Evolutionary conservation across 768 basidiomycete genomes (phyloP).

Genomic region (Cystofilobasidium bisporidii): DNA sequence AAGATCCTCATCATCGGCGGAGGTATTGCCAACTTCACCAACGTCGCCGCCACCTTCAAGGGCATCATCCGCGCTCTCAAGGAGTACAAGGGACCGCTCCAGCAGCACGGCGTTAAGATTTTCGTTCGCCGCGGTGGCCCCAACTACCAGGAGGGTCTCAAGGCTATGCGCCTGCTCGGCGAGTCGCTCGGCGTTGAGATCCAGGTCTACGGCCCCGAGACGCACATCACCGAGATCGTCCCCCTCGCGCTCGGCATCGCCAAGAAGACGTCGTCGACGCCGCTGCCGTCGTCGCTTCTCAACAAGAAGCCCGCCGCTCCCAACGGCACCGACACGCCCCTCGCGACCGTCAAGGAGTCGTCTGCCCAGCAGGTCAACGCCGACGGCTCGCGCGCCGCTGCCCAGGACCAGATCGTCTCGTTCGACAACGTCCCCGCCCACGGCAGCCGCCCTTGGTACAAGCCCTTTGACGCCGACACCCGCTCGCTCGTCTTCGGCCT

Average conservation of each 20-base stretch:
- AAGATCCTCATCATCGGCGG: conserved; percentile 99
- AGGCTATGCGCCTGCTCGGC: conserved; percentile 92
- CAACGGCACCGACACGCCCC: conserved; percentile 47
- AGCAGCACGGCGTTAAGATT: conserved; percentile 77
- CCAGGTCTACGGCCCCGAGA: conserved; percentile 88
- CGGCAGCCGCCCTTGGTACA: conserved; percentile 58
- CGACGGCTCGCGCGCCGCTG: conserved; percentile 65
- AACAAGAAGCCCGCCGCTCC: conserved; percentile 36
- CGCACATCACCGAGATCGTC: conserved; percentile 96
- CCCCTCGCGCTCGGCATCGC: conserved; percentile 86
- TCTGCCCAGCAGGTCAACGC: conserved; percentile 38
- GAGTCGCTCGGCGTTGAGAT: conserved; percentile 97
- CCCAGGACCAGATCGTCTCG: conserved; percentile 79
- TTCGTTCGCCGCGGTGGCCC: conserved; percentile 94
- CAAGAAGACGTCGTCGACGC: conserved; percentile 39
- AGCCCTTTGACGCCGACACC: conserved; percentile 87
- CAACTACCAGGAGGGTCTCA: conserved; percentile 97
- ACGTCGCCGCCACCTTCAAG: conserved; percentile 98
- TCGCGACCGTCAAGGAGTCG: conserved; percentile 36
- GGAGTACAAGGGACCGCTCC: conserved; percentile 78
- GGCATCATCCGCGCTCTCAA: conserved; percentile 96
- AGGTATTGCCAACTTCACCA: conserved; percentile 99
- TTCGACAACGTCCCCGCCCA: conserved; percentile 51
- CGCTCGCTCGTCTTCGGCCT: conserved; percentile 97
- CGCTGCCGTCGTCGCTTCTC: conserved; percentile 44